A percentile compares a stretch with the other conserved stretches of the same genome.
These are phyloP conservation scores for Stygiomarasmius scandens DNA, from an alignment of 1,284 basidiomycete species.

Conservation along the genomic window DNA sequence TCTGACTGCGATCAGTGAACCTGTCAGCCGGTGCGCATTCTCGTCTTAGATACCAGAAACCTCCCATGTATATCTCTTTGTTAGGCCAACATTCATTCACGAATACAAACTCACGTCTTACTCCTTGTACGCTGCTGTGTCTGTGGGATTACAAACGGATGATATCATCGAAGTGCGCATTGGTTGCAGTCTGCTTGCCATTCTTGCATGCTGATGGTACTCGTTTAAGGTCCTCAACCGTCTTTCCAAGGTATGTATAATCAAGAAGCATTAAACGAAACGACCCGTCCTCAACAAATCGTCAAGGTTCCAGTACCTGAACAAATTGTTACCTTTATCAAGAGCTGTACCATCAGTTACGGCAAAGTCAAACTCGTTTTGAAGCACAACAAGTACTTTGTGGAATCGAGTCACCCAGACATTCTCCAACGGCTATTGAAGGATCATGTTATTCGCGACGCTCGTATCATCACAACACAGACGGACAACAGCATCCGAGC, in stretches of 20 bases:
- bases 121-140: conserved; percentile 97
- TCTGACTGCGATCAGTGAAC: conserved; percentile 96
- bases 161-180: conserved; percentile 94
- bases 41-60: not conserved
- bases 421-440: conserved; percentile 86
- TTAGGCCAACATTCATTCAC: conserved; percentile 96
- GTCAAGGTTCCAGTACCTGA: too few relatives aligned
- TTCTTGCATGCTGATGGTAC: conserved; percentile 19
- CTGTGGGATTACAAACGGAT: conserved; percentile 95
- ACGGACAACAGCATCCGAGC: conserved; percentile 73
- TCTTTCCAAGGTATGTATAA: conserved; percentile 71
- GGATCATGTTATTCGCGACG: conserved; percentile 82
- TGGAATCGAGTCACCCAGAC: conserved; percentile 92
- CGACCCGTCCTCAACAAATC: conserved; percentile 56
- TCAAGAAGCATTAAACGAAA: not conserved
- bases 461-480: conserved; percentile 68
- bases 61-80: conserved; percentile 26
- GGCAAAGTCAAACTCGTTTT: conserved; percentile 97
- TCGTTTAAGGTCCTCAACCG: conserved; percentile 74
- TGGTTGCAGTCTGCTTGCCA: conserved; percentile 20
- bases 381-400: conserved; percentile 94
- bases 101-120: conserved; percentile 99
- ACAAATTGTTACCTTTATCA: conserved; percentile 65
- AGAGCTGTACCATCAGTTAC: conserved; percentile 89
- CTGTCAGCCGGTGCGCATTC: conserved; percentile 87